These are phyloP conservation scores for Rutstroemia sydowiana DNA, from an alignment of 2,329 filamentous ascomycete genomes.

Conservation along the genomic window DNA sequence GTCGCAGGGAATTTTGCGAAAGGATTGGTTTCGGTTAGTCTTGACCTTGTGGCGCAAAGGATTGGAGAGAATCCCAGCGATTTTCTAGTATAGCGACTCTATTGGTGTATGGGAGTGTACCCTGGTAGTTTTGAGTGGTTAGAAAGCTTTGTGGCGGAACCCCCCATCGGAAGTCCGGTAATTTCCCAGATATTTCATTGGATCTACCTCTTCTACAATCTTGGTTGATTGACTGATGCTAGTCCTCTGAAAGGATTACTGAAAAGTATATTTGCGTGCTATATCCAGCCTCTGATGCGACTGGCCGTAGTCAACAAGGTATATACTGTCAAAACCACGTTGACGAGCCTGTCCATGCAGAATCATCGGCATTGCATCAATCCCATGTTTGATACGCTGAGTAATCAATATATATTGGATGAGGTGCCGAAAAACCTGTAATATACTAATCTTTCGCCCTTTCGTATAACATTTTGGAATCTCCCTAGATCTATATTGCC, in stretches of 20 bases:
- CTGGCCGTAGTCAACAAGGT: no score
- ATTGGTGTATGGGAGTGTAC: neutral
- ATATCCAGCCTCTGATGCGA: no score
- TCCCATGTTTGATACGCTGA: neutral
- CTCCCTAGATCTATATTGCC: neutral
- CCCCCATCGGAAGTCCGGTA: conserved; percentile 8
- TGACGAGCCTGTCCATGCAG: no score
- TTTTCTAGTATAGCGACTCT: neutral
- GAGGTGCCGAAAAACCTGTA: no score
- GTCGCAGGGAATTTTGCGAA: neutral
- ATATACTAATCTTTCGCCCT: neutral
- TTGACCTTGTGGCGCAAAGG: no score
- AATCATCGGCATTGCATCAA: neutral
- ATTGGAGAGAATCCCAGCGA: no score
- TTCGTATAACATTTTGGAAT: neutral
- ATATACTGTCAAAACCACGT: no score
- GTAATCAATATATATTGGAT: no score
- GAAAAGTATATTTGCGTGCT: no score
- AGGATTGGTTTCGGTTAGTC: no score
- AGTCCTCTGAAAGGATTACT: no score
- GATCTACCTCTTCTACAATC: neutral
- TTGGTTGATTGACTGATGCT: neutral
- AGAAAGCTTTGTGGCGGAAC: neutral
- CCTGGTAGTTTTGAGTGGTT: neutral
- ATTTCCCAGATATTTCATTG: neutral